Evolutionary conservation across 345 rosid genomes (phyloP), one percentile per base, ranked within the genome.

Genomic region (Dipteronia dyeriana): DNA sequence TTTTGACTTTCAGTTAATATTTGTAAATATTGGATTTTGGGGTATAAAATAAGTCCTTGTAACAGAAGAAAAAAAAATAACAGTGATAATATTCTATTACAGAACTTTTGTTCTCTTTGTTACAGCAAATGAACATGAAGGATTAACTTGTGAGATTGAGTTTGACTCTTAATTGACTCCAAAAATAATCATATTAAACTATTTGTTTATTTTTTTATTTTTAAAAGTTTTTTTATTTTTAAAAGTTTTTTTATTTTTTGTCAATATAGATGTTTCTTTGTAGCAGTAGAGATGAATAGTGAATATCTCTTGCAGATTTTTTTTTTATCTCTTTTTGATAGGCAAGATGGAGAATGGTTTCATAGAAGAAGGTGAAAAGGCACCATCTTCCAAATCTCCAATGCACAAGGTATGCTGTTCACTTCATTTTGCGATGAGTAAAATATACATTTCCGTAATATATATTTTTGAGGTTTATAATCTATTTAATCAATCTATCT

Each of bases 341-440:
- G 71, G 14, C 49, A n/a, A 75, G 51, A 80, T 79, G 86, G 79
- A 80, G 79, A 80, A 78, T 16, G 66, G 69, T 22, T 63, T 13
- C 49, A 72, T 6, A 7, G 62, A 74, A 64, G 74, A 74, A 60
- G 62, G 62, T 57, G 78, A 81, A 10, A 7, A 59, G 26, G 66
- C 45, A 19, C 13, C 12, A 57, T 57, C 62, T 19, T 7, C 54
- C 11, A 65, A 43, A 65, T 31, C 79, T 22, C 57, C 79, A 26
- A 71, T 23, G 57, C 59, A 39, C 47, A 74, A 81, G 81, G 87
- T 84, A 57, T 61, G 74, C 66, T 20, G 41, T 43, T 68, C 25
- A 34, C 25, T 70, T 77, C 23, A 49, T 41, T 45, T n/a, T 57
- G 62, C 2, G 20, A 57, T 57, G 62, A n/a, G 61, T 0, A n/a